Conservation (phyloP, 495 filamentous ascomycete genomes). For the Sporormia fimetaria region DNA sequence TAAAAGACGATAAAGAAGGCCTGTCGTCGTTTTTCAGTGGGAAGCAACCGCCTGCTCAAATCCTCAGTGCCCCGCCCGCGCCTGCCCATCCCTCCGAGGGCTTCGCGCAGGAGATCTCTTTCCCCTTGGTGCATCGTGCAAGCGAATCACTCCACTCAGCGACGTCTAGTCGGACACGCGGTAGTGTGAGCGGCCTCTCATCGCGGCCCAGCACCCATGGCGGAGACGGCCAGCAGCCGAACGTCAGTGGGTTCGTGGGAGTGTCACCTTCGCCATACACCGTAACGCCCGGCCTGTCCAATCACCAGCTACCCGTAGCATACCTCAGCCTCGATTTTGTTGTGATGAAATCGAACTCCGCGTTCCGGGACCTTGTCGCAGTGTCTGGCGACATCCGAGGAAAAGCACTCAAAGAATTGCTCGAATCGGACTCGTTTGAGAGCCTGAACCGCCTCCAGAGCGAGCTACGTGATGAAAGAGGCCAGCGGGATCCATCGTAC, state of each 20-base stretch:
- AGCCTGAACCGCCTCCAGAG: constrained; percentile 26
- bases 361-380: constrained; percentile 29
- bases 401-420: constrained; percentile 27
- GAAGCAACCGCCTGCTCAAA: constrained; percentile 10
- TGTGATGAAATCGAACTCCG: constrained; percentile 29
- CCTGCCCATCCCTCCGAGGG: constrained; percentile 2
- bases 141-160: constrained; percentile 12
- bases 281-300: constrained; percentile 6
- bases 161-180: constrained; percentile 5
- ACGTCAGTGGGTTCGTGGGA: constrained; percentile 7
- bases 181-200: constrained; percentile 7
- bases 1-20: constrained; percentile 77
- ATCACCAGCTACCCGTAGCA: constrained; percentile 12
- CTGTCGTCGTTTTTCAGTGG: constrained; percentile 14
- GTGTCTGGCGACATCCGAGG: constrained; percentile 25
- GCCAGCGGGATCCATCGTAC: constrained; percentile 32
- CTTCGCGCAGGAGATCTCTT: constrained; percentile 6
- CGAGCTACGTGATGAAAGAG: constrained; percentile 31
- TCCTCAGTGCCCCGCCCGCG: constrained; percentile 7
- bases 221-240: constrained; percentile 6
- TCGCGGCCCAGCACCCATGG: constrained; percentile 4
- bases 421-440: constrained; percentile 17
- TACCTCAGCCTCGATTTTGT: constrained; percentile 34
- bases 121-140: constrained; percentile 6
- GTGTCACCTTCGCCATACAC: constrained; percentile 4